A percentile compares a stretch with the other conserved stretches of the same genome.
Evolutionary conservation across 2,329 filamentous ascomycete species (phyloP).

Genomic region (Daldinia sp.): DNA sequence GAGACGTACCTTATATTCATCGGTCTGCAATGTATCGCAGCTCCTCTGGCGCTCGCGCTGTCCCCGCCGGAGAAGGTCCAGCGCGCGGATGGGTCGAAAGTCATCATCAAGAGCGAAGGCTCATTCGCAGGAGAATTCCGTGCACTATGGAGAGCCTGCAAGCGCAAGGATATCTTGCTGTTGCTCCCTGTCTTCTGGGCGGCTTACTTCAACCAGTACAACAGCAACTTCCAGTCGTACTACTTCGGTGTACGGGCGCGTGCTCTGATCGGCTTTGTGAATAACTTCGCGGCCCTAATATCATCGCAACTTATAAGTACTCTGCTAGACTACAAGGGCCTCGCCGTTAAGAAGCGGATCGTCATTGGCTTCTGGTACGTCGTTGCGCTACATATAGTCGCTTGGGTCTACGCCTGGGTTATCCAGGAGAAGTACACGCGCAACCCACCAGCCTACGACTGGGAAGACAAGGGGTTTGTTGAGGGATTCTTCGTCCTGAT

Average conservation of each 20-base stretch:
- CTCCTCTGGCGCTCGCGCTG: constrained; percentile 72
- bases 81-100: constrained; percentile 72
- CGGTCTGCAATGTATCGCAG: constrained; percentile 73
- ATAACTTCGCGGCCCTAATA: constrained; percentile 74
- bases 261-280: constrained; percentile 77
- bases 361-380: constrained; percentile 60
- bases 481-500: constrained; percentile 75
- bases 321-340: constrained; percentile 39
- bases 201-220: constrained; percentile 63
- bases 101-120: constrained; percentile 71
- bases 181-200: constrained; percentile 80
- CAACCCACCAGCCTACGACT: constrained; percentile 72
- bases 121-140: constrained; percentile 69
- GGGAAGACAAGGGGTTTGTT: constrained; percentile 73
- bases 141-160: constrained; percentile 71
- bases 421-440: constrained; percentile 64
- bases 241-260: constrained; percentile 79
- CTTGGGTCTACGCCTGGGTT: constrained; percentile 66
- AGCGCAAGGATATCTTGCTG: constrained; percentile 78
- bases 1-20: constrained; percentile 78
- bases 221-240: constrained; percentile 64
- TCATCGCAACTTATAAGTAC: constrained; percentile 67
- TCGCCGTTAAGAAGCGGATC: constrained; percentile 57
- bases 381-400: constrained; percentile 58
- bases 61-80: constrained; percentile 73